Evolutionary conservation across 768 basidiomycete species (phyloP), one percentile per base, ranked within the genome.

Genomic region (Suillus discolor): DNA sequence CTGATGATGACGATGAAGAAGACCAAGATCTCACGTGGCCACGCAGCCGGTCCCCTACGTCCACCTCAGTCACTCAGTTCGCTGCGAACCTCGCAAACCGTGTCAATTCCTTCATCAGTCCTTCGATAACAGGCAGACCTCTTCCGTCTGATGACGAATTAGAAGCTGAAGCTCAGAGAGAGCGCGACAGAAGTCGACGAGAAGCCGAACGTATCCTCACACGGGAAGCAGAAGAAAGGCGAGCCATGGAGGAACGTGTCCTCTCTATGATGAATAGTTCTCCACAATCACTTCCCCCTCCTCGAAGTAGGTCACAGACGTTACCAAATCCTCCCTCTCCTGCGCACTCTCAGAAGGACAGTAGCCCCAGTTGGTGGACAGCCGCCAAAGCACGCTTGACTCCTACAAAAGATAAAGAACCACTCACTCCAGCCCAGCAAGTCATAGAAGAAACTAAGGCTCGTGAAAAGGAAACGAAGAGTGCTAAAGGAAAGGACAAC

Each of bases 381-480:
- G 81, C 86, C 4, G 87, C 92, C 23, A 94, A 91, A 82, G 86
- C 85, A 69, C 87, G 80, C 69, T 82, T 95, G 12, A 93, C 92
- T 1, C 91, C 93, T 3, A 89, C 89, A 15, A 94, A 93, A 70
- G 88, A 88, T 13, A 85, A 85, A 71, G 87, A 91, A 16, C 75
- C 80, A 1, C 85, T 92, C n/a, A 94, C 93, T 0, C 92, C 93
- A 11, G 93, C 93, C 0, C 93, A 94, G 71, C 92, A 93, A 69
- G 82, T 95, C 62, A 88, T 94, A 57, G 82, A 84, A 64, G 92
- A 94, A 9, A 80, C 90, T 20, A 92, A 93, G 72, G 79, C 84
- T 23, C 82, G 85, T 51, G 86, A 90, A 63, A 89, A 87, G 71
- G 87, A 87, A 59, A 76, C 79, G 69, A 82, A 77, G 66, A 73